phyloP scores from a whole-genome alignment of 192 early-diverging fungal genomes.

The Ramicandelaber brevisporus region DNA sequence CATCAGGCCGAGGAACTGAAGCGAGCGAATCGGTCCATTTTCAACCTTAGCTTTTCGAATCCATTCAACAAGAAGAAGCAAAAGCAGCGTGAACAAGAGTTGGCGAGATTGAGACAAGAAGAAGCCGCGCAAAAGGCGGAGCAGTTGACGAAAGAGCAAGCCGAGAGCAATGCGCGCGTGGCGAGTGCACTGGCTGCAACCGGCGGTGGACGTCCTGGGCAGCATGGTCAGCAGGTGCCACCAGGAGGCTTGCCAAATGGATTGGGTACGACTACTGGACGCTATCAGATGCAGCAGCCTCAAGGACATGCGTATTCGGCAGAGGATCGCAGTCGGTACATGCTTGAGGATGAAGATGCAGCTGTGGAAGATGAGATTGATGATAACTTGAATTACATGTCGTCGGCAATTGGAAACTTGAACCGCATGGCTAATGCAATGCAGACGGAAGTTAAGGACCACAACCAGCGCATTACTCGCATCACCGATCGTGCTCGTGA shows the following conservation, averaged over 20 bases:
- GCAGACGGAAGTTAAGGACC: too few species aligned
- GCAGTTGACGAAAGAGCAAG: conserved; percentile 17
- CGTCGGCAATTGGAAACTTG: conserved; percentile 16
- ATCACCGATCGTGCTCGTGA: too few species aligned
- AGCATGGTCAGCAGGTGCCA: background rate
- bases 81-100: conserved; percentile 25
- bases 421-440: too few species aligned
- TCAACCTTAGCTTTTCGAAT: conserved; percentile 35
- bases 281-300: too few species aligned
- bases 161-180: conserved; percentile 22
- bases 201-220: conserved; percentile 11
- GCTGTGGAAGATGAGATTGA: conserved; percentile 38
- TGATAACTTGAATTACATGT: conserved; percentile 30
- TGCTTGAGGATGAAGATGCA: conserved; percentile 46
- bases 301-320: too few species aligned
- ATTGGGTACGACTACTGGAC: conserved; percentile 5
- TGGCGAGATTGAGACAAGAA: conserved; percentile 18
- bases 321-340: conserved; percentile 28
- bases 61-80: conserved; percentile 36
- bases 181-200: conserved; percentile 26
- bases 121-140: conserved; percentile 12
- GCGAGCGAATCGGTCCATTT: conserved; percentile 52
- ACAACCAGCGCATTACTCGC: too few species aligned
- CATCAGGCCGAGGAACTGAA: conserved; percentile 24
- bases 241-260: conserved; percentile 2